Evolutionary conservation across 495 filamentous ascomycete genomes (phyloP), one percentile per base, ranked within the genome.

Genomic region (Bacidia rubella): DNA sequence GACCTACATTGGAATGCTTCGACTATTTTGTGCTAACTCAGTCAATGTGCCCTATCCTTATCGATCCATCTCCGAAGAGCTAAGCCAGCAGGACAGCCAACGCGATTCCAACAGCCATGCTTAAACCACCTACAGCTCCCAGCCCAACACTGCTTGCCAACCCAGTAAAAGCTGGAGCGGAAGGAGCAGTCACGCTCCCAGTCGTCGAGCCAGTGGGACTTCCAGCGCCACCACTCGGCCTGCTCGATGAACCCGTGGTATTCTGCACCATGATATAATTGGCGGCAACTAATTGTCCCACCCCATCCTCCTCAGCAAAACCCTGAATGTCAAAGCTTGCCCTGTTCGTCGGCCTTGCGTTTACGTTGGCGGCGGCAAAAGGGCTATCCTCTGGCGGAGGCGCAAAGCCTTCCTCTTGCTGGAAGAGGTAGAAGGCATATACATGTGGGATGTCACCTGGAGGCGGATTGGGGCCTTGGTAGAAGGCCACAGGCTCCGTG

Each of bases 351-450:
- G 20, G 12, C 9, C 19, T 26, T 15, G n/a, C 22, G 32, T 52
- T 52, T 4, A 56, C 49, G 23, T 52, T 56, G 9, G 27, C 27
- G 11, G 20, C 22, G 43, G 29, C 52, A 15, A 56, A 56, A 1
- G 49, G 49, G 20, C 49, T 47, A 24, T 47, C 41, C 2, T 21
- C 49, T 2, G 54, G 21, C 26, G 54, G 54, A 20, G 54, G 49
- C 24, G 32, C 29, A 51, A 52, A 52, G 1, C 39, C 49, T 11
- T 21, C 26, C 24, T 47, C 27, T 40, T 56, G 54, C 24, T 46
- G n/a, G 49, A 56, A 56, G 3, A 56, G 54, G 23, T 56, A 56
- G 42, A 52, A 56, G 41, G 46, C 49, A 45, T 56, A 56, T 0
- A 24, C 27, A 29, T 56, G 54, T 5, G 54, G 22, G 19, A 56